A percentile compares a stretch with the other conserved stretches of the same genome.
These are phyloP conservation scores for Coriaria nepalensis DNA, from an alignment of 306 rosid genomes.

Conservation along the genomic window DNA sequence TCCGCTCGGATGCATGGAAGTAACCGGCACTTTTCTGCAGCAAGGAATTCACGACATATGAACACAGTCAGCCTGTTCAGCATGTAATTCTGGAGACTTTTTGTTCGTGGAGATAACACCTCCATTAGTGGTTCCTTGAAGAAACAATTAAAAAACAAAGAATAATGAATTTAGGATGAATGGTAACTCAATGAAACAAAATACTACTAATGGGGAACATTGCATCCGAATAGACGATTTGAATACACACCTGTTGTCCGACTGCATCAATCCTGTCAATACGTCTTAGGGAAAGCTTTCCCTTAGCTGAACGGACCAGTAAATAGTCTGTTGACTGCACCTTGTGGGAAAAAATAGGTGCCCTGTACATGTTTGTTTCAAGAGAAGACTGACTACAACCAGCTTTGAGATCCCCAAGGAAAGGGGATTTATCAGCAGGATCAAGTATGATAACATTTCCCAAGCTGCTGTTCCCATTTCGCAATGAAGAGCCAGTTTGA, in stretches of 20 bases:
- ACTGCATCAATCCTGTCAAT: slow-evolving; percentile 72
- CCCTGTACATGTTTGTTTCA: slow-evolving; percentile 94
- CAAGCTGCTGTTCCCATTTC: slow-evolving; percentile 46
- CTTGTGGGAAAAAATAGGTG: slow-evolving; percentile 86
- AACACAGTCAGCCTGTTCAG: slow-evolving; percentile 70
- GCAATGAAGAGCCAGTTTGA: slow-evolving; percentile 61
- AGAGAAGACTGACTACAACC: slow-evolving; percentile 76
- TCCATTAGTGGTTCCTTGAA: slow-evolving; percentile 96
- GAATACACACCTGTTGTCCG: slow-evolving; percentile 99
- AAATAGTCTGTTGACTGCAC: slow-evolving; percentile 76
- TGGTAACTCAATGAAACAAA: not conserved
- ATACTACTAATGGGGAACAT: too few species aligned
- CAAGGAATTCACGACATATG: slow-evolving; percentile 79
- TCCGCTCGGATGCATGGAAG: slow-evolving; percentile 51
- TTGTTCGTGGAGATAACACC: slow-evolving; percentile 89
- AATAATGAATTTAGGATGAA: not conserved
- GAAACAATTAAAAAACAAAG: slow-evolving; percentile 6
- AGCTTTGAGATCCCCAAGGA: slow-evolving; percentile 78
- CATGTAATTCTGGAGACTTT: slow-evolving; percentile 83
- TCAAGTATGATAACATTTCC: slow-evolving; percentile 76
- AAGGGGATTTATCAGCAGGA: slow-evolving; percentile 94
- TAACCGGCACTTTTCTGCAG: slow-evolving; percentile 57
- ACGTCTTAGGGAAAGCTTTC: slow-evolving; percentile 79
- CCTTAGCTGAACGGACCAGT: slow-evolving; percentile 88
- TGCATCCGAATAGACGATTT: too few species aligned